Evolutionary conservation across 78 protist species (phyloP), one percentile per base, ranked within the genome.

Genomic region (Dictyostelium capitatum): DNA sequence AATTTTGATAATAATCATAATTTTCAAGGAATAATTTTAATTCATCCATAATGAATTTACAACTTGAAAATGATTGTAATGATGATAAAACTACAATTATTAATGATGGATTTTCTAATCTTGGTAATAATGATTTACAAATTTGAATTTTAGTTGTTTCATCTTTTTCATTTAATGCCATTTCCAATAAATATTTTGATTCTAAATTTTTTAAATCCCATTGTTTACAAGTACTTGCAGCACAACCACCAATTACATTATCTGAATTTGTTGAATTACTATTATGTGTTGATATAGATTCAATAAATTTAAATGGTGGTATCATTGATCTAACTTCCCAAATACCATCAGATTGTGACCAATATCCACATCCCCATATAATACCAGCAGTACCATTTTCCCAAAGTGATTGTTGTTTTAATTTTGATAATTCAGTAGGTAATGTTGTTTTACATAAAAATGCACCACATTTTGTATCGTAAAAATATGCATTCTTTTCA

Each of bases 361-460:
- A 87, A 23, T 62, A 28, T 50, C 93, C 93, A 14, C 83, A 48
- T 6, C 93, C 93, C 93, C 93, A 87, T 1, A 87, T 73, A 9
- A 87, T 64, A 47, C 93, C 93, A 12, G 82, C 80, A 11, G 93
- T 80, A 28, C 79, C 80, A 47, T 87, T 80, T 14, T 74, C 80
- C 93, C 93, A 87, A 17, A 79, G 17, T 15, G 75, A 62, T 10
- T 20, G 32, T 10, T 7, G 4, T 32, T 54, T 77, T 2, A 2
- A 50, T 15, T 15, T 32, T 10, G 64, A 4, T 3, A 62, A n/a
- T 47, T 77, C 84, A n/a, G 69, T 11, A 30, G 93, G 93, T 64
- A 72, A 11, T 20, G 7, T 3, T 1, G 70, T 19, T 19, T 67
- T 87, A 5, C 56, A 25, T 3, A 87, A 11, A 15, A 77, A 25